A percentile compares a stretch with the other conserved stretches of the same genome.
Conservation (phyloP, 495 filamentous ascomycete genomes). For the Daldinia concentrica region DNA sequence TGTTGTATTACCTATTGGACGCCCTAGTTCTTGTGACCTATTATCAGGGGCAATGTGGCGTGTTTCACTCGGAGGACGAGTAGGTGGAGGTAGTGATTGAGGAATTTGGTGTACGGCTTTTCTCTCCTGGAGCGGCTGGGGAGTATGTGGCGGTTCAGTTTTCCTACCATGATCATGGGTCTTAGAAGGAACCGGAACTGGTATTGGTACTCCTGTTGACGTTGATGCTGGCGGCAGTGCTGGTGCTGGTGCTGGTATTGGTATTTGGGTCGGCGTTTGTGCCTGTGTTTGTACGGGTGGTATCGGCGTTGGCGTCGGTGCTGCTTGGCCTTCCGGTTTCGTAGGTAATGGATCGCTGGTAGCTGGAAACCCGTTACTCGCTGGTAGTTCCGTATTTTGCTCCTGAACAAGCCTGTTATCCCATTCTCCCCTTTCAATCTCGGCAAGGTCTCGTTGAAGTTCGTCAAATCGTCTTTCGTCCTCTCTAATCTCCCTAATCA, state of each 20-base stretch:
- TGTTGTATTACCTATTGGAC: constrained; percentile 38
- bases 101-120: constrained; percentile 19
- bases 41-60: constrained; percentile 37
- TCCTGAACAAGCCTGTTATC: constrained; percentile 45
- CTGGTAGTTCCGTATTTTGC: constrained; percentile 13
- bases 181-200: constrained; percentile 28
- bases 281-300: constrained; percentile 31
- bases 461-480: constrained; percentile 74
- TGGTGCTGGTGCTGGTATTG: constrained; percentile 30
- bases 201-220: constrained; percentile 48
- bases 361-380: constrained; percentile 37
- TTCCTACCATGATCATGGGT: constrained; percentile 28
- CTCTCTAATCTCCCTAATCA: constrained; percentile 73
- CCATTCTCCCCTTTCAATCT: constrained; percentile 64
- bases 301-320: constrained; percentile 25
- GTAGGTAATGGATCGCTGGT: constrained; percentile 27
- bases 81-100: constrained; percentile 17
- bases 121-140: constrained; percentile 29
- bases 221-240: constrained; percentile 50
- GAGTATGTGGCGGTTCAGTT: constrained; percentile 27
- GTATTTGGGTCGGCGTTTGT: constrained; percentile 33
- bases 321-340: constrained; percentile 25
- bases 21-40: constrained; percentile 43
- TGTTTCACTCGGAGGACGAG: constrained; percentile 33
- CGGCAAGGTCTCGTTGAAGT: constrained; percentile 71